Conservation (phyloP, 352 stramenopile genomes). For the Globisporangium spiculum region DNA sequence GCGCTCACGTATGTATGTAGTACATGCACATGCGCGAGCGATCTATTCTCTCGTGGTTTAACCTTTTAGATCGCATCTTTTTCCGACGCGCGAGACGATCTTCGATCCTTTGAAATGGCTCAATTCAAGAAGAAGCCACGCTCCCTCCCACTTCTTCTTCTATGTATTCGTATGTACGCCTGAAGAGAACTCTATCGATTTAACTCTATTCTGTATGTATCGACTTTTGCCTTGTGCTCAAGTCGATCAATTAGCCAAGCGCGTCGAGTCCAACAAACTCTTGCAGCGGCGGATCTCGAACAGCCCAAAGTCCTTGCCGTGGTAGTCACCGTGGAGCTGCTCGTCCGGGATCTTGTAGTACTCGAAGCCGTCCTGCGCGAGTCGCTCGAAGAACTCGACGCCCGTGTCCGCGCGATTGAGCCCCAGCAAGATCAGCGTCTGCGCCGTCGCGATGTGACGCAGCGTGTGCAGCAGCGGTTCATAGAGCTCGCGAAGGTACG, state of each 20-base stretch:
- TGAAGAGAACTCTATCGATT: too few relatives aligned
- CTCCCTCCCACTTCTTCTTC: too few relatives aligned
- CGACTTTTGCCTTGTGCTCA: not conserved
- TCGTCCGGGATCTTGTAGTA: slow-evolving; percentile 82
- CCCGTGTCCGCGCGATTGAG: slow-evolving; percentile 71
- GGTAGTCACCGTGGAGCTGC: slow-evolving; percentile 47
- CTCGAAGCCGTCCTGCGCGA: slow-evolving; percentile 68
- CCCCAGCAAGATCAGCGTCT: slow-evolving; percentile 65
- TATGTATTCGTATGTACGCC: too few relatives aligned
- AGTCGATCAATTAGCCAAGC: not conserved
- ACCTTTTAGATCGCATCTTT: too few relatives aligned
- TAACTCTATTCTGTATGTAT: not conserved
- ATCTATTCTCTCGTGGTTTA: too few relatives aligned
- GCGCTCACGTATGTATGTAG: too few relatives aligned
- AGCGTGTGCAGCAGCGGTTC: slow-evolving; percentile 70
- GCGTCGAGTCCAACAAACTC: not conserved
- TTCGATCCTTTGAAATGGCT: too few relatives aligned
- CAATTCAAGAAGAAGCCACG: too few relatives aligned
- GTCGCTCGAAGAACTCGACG: slow-evolving; percentile 61
- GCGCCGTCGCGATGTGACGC: slow-evolving; percentile 30
- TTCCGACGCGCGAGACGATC: too few relatives aligned
- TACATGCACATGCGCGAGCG: too few relatives aligned
- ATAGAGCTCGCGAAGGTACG: slow-evolving; percentile 74
- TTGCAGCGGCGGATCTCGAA: slow-evolving; percentile 54
- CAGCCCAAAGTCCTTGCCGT: slow-evolving; percentile 76